phyloP scores from a whole-genome alignment of 1,139 yeast species.

The Zygoascus meyerae region DNA sequence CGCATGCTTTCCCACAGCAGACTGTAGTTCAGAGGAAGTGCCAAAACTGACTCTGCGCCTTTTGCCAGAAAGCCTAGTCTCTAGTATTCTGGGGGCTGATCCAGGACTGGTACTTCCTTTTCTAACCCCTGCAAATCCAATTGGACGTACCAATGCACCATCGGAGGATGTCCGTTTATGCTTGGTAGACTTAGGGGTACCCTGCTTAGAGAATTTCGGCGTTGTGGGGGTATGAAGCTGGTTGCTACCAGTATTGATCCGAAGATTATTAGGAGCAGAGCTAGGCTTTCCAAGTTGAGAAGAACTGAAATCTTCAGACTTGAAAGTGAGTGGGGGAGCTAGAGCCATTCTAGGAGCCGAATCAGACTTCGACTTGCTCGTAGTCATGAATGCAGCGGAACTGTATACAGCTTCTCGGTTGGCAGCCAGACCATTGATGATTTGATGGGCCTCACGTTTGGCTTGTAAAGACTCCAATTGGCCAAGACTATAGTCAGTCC shows the following conservation, averaged over 20 bases:
- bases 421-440: conserved; percentile 9
- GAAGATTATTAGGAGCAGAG: no score
- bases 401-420: no score
- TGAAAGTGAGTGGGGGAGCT: no score
- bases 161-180: conserved; percentile 8
- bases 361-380: no score
- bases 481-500: conserved; percentile 26
- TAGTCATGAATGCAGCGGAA: no score
- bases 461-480: conserved; percentile 21
- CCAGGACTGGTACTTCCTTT: neutral
- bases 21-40: neutral
- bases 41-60: conserved; percentile 2
- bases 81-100: no score
- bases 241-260: no score
- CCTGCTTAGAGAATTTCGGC: no score
- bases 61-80: neutral
- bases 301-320: no score
- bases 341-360: no score
- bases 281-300: no score
- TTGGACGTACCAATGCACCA: conserved; percentile 3
- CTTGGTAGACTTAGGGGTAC: neutral
- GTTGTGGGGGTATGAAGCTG: no score
- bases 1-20: neutral
- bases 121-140: neutral
- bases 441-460: conserved; percentile 7